Evolutionary conservation across 495 filamentous ascomycete genomes (phyloP), one percentile per base, ranked within the genome.

Genomic region (Neohortaea acidophila): DNA sequence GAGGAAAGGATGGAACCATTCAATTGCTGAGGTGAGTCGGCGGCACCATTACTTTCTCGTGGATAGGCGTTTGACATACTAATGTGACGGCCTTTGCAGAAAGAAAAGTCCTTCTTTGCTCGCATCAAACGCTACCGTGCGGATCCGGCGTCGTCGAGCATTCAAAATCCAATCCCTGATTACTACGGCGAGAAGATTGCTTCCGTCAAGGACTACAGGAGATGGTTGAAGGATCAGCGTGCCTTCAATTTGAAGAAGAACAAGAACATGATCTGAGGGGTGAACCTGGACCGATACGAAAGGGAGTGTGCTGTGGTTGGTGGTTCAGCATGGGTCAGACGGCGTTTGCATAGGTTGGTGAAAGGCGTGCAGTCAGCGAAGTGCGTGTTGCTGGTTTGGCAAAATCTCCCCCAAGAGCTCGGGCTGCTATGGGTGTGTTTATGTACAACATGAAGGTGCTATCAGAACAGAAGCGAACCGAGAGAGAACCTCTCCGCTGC

Each of bases 181-280:
- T 79, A 77, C 59, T 83, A 84, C 51, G 79, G 89, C 35, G 89
- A 97, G 67, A 94, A 93, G 70, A 93, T 97, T 56, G 80, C 78
- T 12, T 91, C 83, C 47, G 82, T 97, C 25, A 70, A 73, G 41
- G 85, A 80, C 34, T 97, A 94, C 52, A 62, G 91, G 48, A 76
- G 80, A 57, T 97, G 89, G 89, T 61, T 97, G 55, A 94, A 87
- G 66, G 89, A 97, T 57, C 91, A 96, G 67, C 61, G 86, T 33
- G 84, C 85, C n/a, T 97, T 89, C 59, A 93, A 92, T 63, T 74
- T 77, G 62, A 94, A 94, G 70, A 76, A 81, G 52, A 51, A 53
- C 19, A 51, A 51, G 42, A 44, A 48, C 33, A 20, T 52, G 44
- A n/a, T 52, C 21, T 52, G 26, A 44, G 13, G 1, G 14, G 2